A percentile compares a stretch with the other conserved stretches of the same genome.
These are phyloP conservation scores for Dryas drummondii DNA, from an alignment of 306 rosid genomes.

Conservation along the genomic window DNA sequence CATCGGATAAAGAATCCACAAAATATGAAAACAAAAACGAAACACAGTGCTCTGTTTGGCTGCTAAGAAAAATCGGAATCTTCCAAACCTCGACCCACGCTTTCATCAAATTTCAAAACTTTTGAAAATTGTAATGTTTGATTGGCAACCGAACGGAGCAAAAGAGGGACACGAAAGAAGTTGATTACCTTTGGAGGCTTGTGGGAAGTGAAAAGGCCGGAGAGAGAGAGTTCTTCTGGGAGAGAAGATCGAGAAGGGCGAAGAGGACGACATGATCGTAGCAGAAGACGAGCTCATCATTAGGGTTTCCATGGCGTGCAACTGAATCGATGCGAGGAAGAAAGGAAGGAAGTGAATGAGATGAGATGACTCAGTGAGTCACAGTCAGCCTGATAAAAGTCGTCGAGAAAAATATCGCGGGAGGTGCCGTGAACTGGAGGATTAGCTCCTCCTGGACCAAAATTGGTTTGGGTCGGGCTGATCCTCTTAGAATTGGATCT, in stretches of 20 bases:
- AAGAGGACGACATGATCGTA: slow-evolving; percentile 42
- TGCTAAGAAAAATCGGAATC: not conserved
- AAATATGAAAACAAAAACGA: too few species aligned
- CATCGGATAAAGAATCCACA: not conserved
- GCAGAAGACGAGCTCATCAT: slow-evolving; percentile 44
- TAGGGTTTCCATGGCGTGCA: slow-evolving; percentile 56
- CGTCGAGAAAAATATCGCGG: not conserved
- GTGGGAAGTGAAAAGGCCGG: slow-evolving; percentile 40
- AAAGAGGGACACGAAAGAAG: not conserved
- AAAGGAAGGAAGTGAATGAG: too few species aligned
- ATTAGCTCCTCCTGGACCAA: too few species aligned
- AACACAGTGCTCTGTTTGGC: not conserved
- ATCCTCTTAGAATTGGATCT: not conserved
- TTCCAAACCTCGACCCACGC: not conserved
- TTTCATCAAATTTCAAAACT: not conserved
- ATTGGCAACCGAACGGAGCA: not conserved
- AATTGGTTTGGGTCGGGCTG: not conserved
- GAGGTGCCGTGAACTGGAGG: too few species aligned
- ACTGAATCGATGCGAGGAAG: not conserved
- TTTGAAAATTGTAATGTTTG: not conserved
- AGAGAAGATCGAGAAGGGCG: slow-evolving; percentile 43
- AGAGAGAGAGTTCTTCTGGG: slow-evolving; percentile 29
- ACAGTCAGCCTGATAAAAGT: not conserved
- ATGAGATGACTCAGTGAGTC: not conserved
- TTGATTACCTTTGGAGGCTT: slow-evolving; percentile 53